Conservation (phyloP, 73 alveolate species). For the Uronychia binucleata region DNA sequence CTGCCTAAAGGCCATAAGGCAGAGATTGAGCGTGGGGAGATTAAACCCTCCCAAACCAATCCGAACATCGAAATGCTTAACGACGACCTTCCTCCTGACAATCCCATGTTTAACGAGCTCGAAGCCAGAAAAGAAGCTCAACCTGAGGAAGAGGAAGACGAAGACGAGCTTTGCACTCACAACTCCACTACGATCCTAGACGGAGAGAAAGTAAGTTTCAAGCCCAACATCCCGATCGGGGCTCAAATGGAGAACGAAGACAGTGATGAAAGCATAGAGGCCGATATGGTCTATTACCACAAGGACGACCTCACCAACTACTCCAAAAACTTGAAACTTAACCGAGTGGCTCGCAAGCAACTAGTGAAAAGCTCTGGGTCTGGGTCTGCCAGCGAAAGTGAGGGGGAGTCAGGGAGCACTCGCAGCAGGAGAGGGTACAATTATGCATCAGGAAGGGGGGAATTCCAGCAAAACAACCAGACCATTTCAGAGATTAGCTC, state of each 20-base stretch:
- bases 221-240: not conserved
- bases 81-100: not conserved
- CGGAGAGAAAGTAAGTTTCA: not conserved
- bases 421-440: not conserved
- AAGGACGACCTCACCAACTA: slow-evolving; percentile 53
- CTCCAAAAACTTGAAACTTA: slow-evolving; percentile 14
- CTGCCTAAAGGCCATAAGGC: too few relatives aligned
- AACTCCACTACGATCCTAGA: not conserved
- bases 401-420: not conserved
- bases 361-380: not conserved
- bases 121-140: not conserved
- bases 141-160: not conserved
- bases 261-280: slow-evolving; percentile 8
- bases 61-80: too few relatives aligned
- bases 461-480: not conserved
- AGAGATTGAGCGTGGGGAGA: too few relatives aligned
- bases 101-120: not conserved
- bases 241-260: not conserved
- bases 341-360: slow-evolving; percentile 13
- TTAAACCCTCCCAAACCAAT: too few relatives aligned
- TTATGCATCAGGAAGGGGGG: not conserved
- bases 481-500: not conserved
- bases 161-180: not conserved
- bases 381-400: not conserved
- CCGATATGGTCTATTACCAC: slow-evolving; percentile 50